Percentiles rank a stretch among this genome's conserved stretches.
Conservation (phyloP, 2,329 filamentous ascomycete species). For the Exserohilum turcica region DNA sequence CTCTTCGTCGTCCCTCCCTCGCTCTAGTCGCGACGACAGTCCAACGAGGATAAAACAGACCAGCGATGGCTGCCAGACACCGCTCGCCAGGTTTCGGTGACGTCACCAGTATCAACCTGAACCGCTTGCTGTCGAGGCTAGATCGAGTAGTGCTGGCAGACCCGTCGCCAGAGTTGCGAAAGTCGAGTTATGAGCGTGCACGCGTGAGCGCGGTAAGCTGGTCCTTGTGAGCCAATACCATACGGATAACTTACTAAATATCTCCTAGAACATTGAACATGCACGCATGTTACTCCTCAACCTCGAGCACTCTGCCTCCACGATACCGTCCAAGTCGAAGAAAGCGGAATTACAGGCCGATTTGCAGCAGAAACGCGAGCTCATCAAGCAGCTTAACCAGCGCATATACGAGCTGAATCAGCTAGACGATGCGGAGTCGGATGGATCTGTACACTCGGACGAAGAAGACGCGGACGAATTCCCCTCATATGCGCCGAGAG, state of each 20-base stretch:
- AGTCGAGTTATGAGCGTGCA: slow-evolving; percentile 69
- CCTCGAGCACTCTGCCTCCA: slow-evolving; percentile 70
- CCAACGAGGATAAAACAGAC: neutral
- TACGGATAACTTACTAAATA: slow-evolving; percentile 3
- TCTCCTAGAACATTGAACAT: slow-evolving; percentile 69
- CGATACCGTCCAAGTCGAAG: slow-evolving; percentile 50
- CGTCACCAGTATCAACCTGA: slow-evolving; percentile 57
- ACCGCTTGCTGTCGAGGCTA: slow-evolving; percentile 67
- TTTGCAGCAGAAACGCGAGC: slow-evolving; percentile 67
- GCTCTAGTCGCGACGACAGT: neutral
- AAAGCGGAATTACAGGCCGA: slow-evolving; percentile 67
- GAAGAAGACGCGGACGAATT: slow-evolving; percentile 52
- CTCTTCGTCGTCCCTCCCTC: neutral
- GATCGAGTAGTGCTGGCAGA: slow-evolving; percentile 69
- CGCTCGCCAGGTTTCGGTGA: slow-evolving; percentile 34
- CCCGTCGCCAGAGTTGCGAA: slow-evolving; percentile 62
- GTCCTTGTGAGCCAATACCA: neutral
- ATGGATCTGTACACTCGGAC: slow-evolving; percentile 45
- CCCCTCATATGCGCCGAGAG: slow-evolving; percentile 50
- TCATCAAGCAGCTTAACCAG: slow-evolving; percentile 69
- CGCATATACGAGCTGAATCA: slow-evolving; percentile 71
- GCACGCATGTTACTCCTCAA: slow-evolving; percentile 70
- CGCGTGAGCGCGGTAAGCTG: slow-evolving; percentile 60
- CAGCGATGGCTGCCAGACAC: slow-evolving; percentile 27
- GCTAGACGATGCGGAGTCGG: slow-evolving; percentile 51